Evolutionary conservation across 805 yeast genomes (phyloP), one percentile per base, ranked within the genome.

Genomic region (Kazachstania taianensis): DNA sequence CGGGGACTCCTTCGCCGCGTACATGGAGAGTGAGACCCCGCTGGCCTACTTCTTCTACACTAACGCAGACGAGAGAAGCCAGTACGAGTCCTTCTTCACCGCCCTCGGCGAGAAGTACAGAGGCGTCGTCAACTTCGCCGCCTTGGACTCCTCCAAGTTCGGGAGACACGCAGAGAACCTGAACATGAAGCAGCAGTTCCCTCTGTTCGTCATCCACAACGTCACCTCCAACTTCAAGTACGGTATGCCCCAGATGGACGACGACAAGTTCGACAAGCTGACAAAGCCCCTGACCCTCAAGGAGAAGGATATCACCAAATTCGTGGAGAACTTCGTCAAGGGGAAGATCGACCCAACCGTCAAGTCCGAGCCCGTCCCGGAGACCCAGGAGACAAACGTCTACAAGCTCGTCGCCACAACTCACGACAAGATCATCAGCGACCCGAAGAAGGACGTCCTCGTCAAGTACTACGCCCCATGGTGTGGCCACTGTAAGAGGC

Each of bases 401-500:
- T 67, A 68, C 59, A 78, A 74, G 53, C 70, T 89, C 48, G 96
- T 89, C 43, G 94, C 86, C 49, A 74, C 77, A 65, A 84, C 78
- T 57, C 92, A 84, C 63, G 80, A 81, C 34, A 72, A 70, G 26
- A 65, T 84, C 43, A 70, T 82, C 36, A 60, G 60, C 17, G 79
- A 78, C 52, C 54, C 55, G 38, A 55, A 44, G 20, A 80, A 78
- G 64, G 89, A 81, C 56, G 78, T 81, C 29, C 61, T 87, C 38
- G 94, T 89, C 38, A 82, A 84, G 66, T 89, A 87, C 65, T 89
- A 83, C 57, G 96, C 96, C 37, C 94, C 95, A 66, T 86, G 96
- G 96, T 87, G 96, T 69, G 94, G 95, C 32, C 95, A 85, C 70
- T 86, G 96, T 70, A 84, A 85, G 71, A 81, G 73, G 63, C 70